Evolutionary conservation across 139 green algal species (phyloP).

Genomic region (Coccomyxa sp.): DNA sequence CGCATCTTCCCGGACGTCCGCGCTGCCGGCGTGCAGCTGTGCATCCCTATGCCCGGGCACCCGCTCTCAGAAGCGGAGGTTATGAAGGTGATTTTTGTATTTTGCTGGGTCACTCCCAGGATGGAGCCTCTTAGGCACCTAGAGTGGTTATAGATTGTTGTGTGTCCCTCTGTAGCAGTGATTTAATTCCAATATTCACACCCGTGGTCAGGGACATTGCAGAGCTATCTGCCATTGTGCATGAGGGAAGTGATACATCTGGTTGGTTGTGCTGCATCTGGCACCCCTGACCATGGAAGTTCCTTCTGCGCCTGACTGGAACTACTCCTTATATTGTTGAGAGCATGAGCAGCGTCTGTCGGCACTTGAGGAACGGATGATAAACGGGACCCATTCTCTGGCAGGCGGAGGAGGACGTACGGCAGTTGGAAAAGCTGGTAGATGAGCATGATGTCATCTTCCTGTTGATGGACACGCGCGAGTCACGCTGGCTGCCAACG

Average conservation of each 20-base stretch:
- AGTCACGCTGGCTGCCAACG: slow-evolving; percentile 88
- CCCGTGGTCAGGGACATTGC: too few relatives aligned
- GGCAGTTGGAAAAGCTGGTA: slow-evolving; percentile 62
- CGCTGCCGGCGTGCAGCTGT: slow-evolving; percentile 45
- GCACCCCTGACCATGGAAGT: too few relatives aligned
- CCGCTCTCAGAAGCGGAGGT: slow-evolving; percentile 30
- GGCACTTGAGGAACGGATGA: background rate
- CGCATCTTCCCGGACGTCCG: slow-evolving; percentile 63
- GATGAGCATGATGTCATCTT: slow-evolving; percentile 81
- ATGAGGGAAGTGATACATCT: too few relatives aligned
- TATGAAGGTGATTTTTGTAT: slow-evolving; percentile 1
- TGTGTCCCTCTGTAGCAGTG: too few relatives aligned
- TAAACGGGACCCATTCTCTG: background rate
- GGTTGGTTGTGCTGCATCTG: too few relatives aligned
- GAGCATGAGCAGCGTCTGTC: background rate
- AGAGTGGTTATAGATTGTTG: background rate
- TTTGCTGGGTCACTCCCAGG: too few relatives aligned
- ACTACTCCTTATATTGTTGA: background rate
- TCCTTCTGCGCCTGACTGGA: background rate
- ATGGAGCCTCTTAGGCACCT: background rate
- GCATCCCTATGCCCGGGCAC: slow-evolving; percentile 92
- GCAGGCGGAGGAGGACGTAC: background rate
- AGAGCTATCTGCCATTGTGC: too few relatives aligned
- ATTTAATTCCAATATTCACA: too few relatives aligned
- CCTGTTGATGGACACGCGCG: slow-evolving; percentile 93